Percentiles rank a stretch among this genome's conserved stretches.
Evolutionary conservation across 1,284 basidiomycete species (phyloP).

Genomic region (Cryptococcus floricola): DNA sequence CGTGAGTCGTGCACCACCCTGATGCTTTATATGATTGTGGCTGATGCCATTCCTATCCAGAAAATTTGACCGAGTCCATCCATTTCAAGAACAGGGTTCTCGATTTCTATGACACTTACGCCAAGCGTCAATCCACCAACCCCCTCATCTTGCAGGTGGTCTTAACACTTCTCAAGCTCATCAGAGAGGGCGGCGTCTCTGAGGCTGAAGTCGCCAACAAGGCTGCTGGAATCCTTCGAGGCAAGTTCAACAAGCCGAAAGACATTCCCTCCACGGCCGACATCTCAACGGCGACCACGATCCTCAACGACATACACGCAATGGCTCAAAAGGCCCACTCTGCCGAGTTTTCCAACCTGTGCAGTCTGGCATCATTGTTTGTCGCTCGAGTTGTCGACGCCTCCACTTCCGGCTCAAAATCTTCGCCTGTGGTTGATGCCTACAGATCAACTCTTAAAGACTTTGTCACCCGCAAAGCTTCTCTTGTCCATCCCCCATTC

Average conservation of each 20-base stretch:
- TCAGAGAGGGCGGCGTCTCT: conserved; percentile 62
- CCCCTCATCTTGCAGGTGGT: conserved; percentile 65
- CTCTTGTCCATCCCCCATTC: conserved; percentile 68
- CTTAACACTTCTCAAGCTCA: conserved; percentile 70
- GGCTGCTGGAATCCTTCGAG: conserved; percentile 70
- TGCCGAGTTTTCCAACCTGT: conserved; percentile 62
- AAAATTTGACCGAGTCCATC: conserved; percentile 61
- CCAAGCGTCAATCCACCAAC: conserved; percentile 69
- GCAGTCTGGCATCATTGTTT: conserved; percentile 70
- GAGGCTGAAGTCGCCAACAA: conserved; percentile 83
- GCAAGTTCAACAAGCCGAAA: conserved; percentile 70
- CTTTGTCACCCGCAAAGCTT: conserved; percentile 76
- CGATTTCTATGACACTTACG: conserved; percentile 80
- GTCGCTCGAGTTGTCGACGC: conserved; percentile 59
- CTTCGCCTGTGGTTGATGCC: conserved; percentile 51
- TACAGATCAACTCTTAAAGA: conserved; percentile 71
- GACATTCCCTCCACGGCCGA: conserved; percentile 60
- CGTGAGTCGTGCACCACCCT: conserved; percentile 23
- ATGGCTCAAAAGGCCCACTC: conserved; percentile 65
- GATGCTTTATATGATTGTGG: neutral
- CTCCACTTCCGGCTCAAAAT: conserved; percentile 4
- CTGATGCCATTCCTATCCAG: conserved; percentile 48
- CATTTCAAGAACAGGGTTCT: conserved; percentile 94
- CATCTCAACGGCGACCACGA: conserved; percentile 50
- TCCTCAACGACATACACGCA: conserved; percentile 67